These are phyloP conservation scores for Musa beccarii DNA, from an alignment of 176 grass and related monocot species.

Conservation along the genomic window DNA sequence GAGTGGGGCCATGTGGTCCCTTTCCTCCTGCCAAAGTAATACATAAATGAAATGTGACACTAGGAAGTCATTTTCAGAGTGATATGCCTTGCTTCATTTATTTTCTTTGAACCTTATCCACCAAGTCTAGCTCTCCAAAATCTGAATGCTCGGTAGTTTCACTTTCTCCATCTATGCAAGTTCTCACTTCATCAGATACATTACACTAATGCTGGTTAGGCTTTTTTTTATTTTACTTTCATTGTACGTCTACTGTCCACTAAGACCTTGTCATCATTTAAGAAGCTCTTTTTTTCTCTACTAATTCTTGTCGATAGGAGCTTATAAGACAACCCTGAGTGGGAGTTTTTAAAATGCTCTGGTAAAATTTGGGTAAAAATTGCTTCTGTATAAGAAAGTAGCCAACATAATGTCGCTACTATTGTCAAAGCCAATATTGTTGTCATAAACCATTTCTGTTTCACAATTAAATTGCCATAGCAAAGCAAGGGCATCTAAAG, in stretches of 20 bases:
- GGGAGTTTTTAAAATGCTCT: neutral
- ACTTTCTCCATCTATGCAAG: neutral
- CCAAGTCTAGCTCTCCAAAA: neutral
- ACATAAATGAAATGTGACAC: neutral
- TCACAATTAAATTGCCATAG: neutral
- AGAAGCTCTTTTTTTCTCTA: neutral
- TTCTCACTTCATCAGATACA: neutral
- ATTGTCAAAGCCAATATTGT: too few relatives aligned
- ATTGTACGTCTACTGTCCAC: neutral
- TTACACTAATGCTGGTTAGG: neutral
- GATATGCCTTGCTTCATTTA: neutral
- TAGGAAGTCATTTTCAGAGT: neutral
- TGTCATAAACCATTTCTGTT: too few relatives aligned
- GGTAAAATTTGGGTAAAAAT: neutral
- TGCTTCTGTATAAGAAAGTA: too few relatives aligned
- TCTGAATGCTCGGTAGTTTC: neutral
- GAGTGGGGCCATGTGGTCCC: neutral
- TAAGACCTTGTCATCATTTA: neutral
- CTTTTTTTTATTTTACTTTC: neutral
- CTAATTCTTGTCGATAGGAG: too few relatives aligned
- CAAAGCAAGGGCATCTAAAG: neutral
- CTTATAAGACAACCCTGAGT: neutral
- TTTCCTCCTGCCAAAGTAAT: neutral
- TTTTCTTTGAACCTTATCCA: neutral
- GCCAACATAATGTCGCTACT: too few relatives aligned